Percentiles rank a stretch among this genome's conserved stretches.
Evolutionary conservation across 306 rosid genomes (phyloP).

Genomic region (Neltuma alba): DNA sequence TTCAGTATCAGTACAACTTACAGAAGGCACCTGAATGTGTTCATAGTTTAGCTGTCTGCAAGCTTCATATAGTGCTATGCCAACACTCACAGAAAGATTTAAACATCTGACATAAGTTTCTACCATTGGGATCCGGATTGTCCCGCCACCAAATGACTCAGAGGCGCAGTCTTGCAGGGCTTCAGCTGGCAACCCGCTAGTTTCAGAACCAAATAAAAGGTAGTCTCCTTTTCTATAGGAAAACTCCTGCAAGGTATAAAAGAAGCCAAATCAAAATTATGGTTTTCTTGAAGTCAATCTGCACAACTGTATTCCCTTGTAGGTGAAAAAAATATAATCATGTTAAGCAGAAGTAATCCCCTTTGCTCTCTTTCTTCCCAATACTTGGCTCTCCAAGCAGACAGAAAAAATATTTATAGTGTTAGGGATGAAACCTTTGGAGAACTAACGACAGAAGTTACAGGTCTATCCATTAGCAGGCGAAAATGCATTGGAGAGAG

Average conservation of each 20-base stretch:
- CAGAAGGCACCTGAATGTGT: slow-evolving; percentile 57
- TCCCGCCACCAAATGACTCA: slow-evolving; percentile 72
- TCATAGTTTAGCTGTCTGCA: slow-evolving; percentile 83
- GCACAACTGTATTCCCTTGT: not conserved
- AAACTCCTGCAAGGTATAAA: slow-evolving; percentile 60
- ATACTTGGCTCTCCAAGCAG: too few relatives aligned
- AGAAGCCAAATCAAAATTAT: slow-evolving; percentile 17
- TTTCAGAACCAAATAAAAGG: slow-evolving; percentile 92
- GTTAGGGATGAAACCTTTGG: not conserved
- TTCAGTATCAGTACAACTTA: slow-evolving; percentile 47
- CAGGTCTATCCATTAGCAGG: not conserved
- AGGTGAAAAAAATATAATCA: slow-evolving; percentile 14
- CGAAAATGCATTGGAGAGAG: slow-evolving; percentile 15
- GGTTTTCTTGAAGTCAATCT: not conserved
- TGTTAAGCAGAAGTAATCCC: slow-evolving; percentile 5
- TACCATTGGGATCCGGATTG: slow-evolving; percentile 84
- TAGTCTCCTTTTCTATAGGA: slow-evolving; percentile 87
- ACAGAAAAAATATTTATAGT: too few relatives aligned
- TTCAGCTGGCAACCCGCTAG: slow-evolving; percentile 81
- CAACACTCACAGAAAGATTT: slow-evolving; percentile 93
- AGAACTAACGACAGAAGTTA: slow-evolving; percentile 13
- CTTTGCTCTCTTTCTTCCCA: not conserved
- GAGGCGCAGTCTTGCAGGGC: slow-evolving; percentile 82
- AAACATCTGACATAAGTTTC: slow-evolving; percentile 95
- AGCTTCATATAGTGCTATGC: slow-evolving; percentile 92